Conservation (phyloP, 2,329 filamentous ascomycete species). For the Fusarium sororula region DNA sequence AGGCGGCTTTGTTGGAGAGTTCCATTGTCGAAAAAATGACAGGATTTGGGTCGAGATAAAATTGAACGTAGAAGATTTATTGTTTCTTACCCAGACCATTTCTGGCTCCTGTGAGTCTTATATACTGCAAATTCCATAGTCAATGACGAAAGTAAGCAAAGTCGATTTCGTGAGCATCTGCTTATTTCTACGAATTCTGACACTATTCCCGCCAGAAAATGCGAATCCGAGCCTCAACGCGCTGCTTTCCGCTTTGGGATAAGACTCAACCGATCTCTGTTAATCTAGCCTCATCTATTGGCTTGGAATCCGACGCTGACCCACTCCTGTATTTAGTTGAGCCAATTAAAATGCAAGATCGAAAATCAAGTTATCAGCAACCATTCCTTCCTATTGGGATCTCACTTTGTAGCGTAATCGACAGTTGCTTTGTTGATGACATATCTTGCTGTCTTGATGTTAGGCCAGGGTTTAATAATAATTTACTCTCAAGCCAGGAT, state of each 20-base stretch:
- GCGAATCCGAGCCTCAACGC: not conserved
- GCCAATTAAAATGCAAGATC: not conserved
- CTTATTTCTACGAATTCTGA: not conserved
- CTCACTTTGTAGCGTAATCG: not conserved
- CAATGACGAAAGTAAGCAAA: not conserved
- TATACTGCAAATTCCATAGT: not conserved
- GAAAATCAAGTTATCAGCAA: not conserved
- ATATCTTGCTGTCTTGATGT: not conserved
- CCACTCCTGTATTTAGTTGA: rapidly evolving
- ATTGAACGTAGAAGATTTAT: not conserved
- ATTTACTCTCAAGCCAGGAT: rapidly evolving
- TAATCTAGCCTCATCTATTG: not conserved
- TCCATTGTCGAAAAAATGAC: not conserved
- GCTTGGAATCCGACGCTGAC: rapidly evolving
- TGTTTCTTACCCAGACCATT: rapidly evolving
- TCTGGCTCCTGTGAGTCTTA: rapidly evolving
- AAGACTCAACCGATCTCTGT: rapidly evolving
- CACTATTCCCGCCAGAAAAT: not conserved
- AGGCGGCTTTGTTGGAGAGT: not conserved
- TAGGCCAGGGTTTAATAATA: rapidly evolving
- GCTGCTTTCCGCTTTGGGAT: not conserved
- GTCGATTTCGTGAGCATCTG: too few relatives aligned
- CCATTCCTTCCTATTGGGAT: not conserved
- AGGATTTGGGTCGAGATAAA: rapidly evolving
- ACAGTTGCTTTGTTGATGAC: not conserved